Base-by-base conservation (phyloP, 495 filamentous ascomycete genomes). In the Neurospora africana region DNA sequence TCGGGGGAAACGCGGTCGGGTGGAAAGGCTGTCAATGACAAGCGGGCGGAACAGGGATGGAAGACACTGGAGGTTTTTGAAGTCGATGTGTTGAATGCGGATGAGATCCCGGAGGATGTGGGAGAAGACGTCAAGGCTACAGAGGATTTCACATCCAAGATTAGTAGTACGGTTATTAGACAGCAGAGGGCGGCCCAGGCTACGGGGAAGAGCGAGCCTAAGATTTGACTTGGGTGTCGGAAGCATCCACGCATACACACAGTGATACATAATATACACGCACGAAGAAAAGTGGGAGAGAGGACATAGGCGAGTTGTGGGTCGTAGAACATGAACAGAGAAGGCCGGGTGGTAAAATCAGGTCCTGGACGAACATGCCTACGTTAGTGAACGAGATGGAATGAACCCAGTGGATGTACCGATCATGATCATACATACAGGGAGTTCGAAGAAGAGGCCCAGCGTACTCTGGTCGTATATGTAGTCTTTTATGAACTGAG, bases 1-100 rank as follows among this genome's bases (percentile, higher is more conserved):
- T 97, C 94, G n/a, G 88, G 86, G 41, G 95, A 99, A 84, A 98
- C 95, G 21, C 87, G 91, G 73, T 84, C 88, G 3, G 95, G 95
- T 23, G 96, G 95, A 3, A 83, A 87, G 67, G 91, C 91, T 0
- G 92, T 98, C 70, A 98, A 98, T 79, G 84, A 89, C 3, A 91
- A 91, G 77, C 87, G 95, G 69, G 82, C 77, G 44, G 91, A 93
- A 81, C 90, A 91, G 72, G 93, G 92, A 3, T 98, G 93, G 93
- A 77, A 83, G 40, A 77, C 80, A 41, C 82, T 98, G 69, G 90
- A 93, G 37, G 88, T 95, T 9, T 97, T 94, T 78, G 93, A 95
- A 79, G 91, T 98, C n/a, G 93, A 95, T 75, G 94, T 98, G 40
- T 86, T 98, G 23, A 89, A 94, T 79, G 85, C 90, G 11, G 85